Percentiles rank a stretch among this genome's conserved stretches.
Conservation (phyloP, 108 stramenopile species). For the Mayamaea pseudoterrestris region DNA sequence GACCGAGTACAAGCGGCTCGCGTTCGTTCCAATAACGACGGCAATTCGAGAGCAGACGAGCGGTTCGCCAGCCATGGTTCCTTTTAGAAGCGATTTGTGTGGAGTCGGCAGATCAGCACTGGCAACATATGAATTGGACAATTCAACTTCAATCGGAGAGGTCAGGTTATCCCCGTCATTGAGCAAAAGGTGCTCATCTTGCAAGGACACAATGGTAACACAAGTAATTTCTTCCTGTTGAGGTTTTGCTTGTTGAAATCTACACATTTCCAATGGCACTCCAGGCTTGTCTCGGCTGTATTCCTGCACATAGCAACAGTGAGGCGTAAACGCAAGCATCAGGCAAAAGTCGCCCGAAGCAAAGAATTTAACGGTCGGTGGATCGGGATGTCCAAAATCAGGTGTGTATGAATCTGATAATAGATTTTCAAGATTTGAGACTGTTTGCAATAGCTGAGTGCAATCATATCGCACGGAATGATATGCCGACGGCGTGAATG, state of each 20-base stretch:
- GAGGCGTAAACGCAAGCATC: background rate
- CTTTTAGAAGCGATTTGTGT: background rate
- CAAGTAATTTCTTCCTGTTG: constrained; percentile 30
- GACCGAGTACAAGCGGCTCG: constrained; percentile 23
- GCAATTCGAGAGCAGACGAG: constrained; percentile 16
- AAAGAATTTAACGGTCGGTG: background rate
- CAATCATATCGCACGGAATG: too few species aligned
- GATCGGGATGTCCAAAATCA: constrained; percentile 2
- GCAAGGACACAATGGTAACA: constrained; percentile 16
- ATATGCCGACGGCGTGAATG: too few species aligned
- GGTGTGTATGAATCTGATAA: too few species aligned
- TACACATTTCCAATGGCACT: background rate
- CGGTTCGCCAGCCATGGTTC: background rate
- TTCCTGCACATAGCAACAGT: constrained; percentile 2
- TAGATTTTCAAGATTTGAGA: too few species aligned
- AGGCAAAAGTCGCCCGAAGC: background rate
- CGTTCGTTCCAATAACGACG: constrained; percentile 25
- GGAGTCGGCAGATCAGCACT: background rate
- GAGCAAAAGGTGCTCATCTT: constrained; percentile 6
- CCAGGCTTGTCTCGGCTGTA: background rate
- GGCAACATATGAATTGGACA: background rate
- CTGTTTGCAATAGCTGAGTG: too few species aligned
- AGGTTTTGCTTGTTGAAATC: constrained; percentile 4
- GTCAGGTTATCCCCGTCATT: constrained; percentile 2
- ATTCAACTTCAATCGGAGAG: background rate